Conservation (phyloP, 2,329 filamentous ascomycete genomes). For the Cercospora berteroae region DNA sequence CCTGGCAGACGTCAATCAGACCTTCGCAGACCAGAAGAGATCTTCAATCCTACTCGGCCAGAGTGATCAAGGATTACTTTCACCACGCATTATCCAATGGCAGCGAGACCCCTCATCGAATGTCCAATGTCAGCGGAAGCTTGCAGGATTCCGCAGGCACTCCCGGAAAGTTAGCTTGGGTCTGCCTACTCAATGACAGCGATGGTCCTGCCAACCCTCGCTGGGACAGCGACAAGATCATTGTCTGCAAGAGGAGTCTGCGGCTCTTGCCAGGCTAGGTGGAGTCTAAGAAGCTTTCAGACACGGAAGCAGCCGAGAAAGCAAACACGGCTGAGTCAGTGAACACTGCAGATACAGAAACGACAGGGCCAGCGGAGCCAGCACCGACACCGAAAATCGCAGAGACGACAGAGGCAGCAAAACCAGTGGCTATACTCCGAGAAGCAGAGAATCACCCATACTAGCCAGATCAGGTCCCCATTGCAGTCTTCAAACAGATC, state of each 20-base stretch:
- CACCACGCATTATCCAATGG: not conserved
- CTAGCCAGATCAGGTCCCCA: constrained; percentile 2
- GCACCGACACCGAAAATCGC: not conserved
- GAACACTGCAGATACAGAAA: not conserved
- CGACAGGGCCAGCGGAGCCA: not conserved
- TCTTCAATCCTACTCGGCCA: not conserved
- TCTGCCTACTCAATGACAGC: constrained; percentile 28
- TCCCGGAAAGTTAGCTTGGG: constrained; percentile 24
- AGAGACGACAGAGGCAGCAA: not conserved
- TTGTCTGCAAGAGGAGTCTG: constrained; percentile 36
- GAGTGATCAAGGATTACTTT: not conserved
- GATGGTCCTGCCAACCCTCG: constrained; percentile 28
- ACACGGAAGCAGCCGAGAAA: not conserved
- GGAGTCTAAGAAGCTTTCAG: not conserved
- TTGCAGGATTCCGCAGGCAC: constrained; percentile 26
- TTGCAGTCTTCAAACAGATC: constrained; percentile 33
- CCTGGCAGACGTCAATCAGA: not conserved
- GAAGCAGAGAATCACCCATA: not conserved
- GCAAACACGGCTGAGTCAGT: not conserved
- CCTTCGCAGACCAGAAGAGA: not conserved
- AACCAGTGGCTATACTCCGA: not conserved
- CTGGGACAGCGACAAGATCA: constrained; percentile 30
- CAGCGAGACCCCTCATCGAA: not conserved
- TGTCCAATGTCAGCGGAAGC: constrained; percentile 6
- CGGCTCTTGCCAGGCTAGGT: constrained; percentile 26